Base-by-base conservation (phyloP, 257 asterid species). In the Salvia hispanica region DNA sequence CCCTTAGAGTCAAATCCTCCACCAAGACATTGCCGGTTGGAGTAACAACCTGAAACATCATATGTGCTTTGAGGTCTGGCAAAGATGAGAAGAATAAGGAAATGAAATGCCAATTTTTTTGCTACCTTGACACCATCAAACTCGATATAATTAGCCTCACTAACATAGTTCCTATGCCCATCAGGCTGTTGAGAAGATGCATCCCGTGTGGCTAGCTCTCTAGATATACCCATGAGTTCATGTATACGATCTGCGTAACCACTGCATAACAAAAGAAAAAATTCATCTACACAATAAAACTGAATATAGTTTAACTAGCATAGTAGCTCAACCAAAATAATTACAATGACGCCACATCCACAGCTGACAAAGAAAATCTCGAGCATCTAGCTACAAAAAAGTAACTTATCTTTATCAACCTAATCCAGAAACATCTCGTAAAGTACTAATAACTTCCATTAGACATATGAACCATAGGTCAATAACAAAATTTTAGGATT, bases 231-330 rank as follows among this genome's bases (percentile, higher is more conserved):
- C 88, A 94, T 68, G 83, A 94, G 96, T 78, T 94, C 99, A 67
- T 88, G 96, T 79, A 94, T 94, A 67, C 99, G 97, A 83, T 87
- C 97, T 69, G 99, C 99, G 36, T 94, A 94, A 56, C 99, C 99
- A 83, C 99, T 94, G 96, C 77, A 84, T 46, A 72, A 58, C 47
- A 65, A 68, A 82, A 66, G 48, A 62, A 76, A 34, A 58, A 55
- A 53, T 47, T 21, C 60, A 62, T 64, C 51, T 39, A 50, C 54
- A 63, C 18, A 58, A 43, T 44, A 54, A 53, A 4, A 54, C 46
- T 44, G 74, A 25, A 68, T 46, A 54, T 44, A 70, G 47, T 52
- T 5, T 51, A 43, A 54, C 66, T 51, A 43, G 54, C 60, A 57
- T 31, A 69, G 54, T 63, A 12, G 69, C 54, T 55, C 9, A 31